These are phyloP conservation scores for Fusarium nematophilum DNA, from an alignment of 2,329 filamentous ascomycete genomes.

Conservation along the genomic window DNA sequence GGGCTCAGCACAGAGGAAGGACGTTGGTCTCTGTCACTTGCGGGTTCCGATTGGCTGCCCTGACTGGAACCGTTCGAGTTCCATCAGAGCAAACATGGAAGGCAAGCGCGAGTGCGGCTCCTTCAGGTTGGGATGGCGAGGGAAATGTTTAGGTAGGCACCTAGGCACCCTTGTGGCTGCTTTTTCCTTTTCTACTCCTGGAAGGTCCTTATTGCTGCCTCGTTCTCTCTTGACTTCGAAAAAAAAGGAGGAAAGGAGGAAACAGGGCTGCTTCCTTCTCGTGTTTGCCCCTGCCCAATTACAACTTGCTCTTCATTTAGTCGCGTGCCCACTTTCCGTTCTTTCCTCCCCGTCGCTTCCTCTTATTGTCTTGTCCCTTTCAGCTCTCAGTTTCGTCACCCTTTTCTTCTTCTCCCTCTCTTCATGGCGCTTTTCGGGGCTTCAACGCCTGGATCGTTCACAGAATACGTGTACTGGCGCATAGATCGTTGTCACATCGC, in stretches of 20 bases:
- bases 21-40: constrained; percentile 22
- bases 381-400: background rate
- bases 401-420: background rate
- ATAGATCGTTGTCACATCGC: background rate
- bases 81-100: background rate
- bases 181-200: background rate
- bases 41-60: constrained; percentile 22
- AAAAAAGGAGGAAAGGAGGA: background rate
- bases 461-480: no score
- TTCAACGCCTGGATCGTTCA: no score
- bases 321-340: constrained; percentile 24
- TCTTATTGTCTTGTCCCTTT: background rate
- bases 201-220: background rate
- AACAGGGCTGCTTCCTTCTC: constrained; percentile 6
- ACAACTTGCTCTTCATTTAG: background rate
- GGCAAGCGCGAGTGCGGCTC: constrained; percentile 6
- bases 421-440: background rate
- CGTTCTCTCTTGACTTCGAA: background rate
- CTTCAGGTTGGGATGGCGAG: background rate
- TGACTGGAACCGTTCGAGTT: constrained; percentile 1
- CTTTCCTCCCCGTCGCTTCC: background rate
- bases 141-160: constrained; percentile 6
- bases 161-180: constrained; percentile 13
- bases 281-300: background rate
- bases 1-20: no score